Conservation (phyloP, 208 protist genomes). For the Crithidia mellificae region DNA sequence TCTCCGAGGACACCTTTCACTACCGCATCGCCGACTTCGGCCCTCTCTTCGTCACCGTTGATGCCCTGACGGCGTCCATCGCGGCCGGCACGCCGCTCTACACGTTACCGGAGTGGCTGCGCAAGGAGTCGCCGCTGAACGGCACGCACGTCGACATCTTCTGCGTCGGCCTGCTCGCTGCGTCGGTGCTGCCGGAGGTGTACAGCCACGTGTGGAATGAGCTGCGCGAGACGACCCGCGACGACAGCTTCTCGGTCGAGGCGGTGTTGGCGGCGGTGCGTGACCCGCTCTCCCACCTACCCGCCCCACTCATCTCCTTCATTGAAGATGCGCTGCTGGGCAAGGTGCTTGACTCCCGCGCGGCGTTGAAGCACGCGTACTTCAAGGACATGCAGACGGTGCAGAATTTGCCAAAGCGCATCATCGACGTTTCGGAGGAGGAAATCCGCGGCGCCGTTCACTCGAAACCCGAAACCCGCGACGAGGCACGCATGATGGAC, state of each 20-base stretch:
- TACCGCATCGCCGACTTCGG: constrained; percentile 80
- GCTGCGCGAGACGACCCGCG: constrained; percentile 14
- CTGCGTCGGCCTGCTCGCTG: constrained; percentile 74
- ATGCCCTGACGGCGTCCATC: constrained; percentile 44
- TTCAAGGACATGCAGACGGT: constrained; percentile 25
- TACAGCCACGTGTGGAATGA: constrained; percentile 49
- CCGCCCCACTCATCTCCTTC: constrained; percentile 50
- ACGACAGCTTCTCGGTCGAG: constrained; percentile 27
- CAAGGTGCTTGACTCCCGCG: constrained; percentile 24
- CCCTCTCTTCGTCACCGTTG: constrained; percentile 58
- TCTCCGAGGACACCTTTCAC: constrained; percentile 28
- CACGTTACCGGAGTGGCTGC: constrained; percentile 55
- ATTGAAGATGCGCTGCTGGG: constrained; percentile 48
- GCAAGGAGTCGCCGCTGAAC: constrained; percentile 27
- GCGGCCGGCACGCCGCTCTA: constrained; percentile 42
- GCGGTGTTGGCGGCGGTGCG: constrained; percentile 37
- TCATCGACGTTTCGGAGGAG: constrained; percentile 39
- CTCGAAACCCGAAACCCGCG: constrained; percentile 41
- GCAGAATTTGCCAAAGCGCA: constrained; percentile 19
- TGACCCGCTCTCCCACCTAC: constrained; percentile 19
- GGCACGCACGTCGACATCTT: constrained; percentile 60
- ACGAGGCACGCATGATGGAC: constrained; percentile 65
- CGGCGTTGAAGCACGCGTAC: constrained; percentile 60
- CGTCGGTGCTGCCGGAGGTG: constrained; percentile 52
- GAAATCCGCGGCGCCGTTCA: constrained; percentile 52